These are phyloP conservation scores for Coemansia sp. DNA, from an alignment of 192 early-diverging fungal species.

Conservation along the genomic window DNA sequence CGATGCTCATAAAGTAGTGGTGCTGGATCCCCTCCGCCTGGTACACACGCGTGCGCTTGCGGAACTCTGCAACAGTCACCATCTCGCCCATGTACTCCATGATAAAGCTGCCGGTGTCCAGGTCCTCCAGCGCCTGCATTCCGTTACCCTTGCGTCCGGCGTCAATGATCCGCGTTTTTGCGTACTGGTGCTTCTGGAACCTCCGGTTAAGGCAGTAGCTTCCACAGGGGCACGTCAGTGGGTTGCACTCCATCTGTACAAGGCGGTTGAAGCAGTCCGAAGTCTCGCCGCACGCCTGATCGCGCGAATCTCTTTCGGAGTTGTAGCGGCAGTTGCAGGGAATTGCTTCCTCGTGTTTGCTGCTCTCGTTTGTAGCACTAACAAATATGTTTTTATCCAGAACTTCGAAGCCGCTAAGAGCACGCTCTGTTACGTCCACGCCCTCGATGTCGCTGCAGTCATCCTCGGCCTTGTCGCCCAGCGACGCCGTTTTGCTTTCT, in stretches of 20 bases:
- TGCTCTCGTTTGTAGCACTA: conserved; percentile 34
- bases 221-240: conserved; percentile 84
- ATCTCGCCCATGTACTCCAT: conserved; percentile 99
- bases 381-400: conserved; percentile 51
- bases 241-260: conserved; percentile 89
- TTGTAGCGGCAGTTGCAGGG: conserved; percentile 51
- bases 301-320: conserved; percentile 59
- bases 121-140: conserved; percentile 72
- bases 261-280: conserved; percentile 92
- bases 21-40: conserved; percentile 79
- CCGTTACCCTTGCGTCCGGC: conserved; percentile 95
- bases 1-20: conserved; percentile 98
- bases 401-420: conserved; percentile 29
- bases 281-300: conserved; percentile 83
- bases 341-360: conserved; percentile 46
- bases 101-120: conserved; percentile 80
- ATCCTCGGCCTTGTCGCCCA: conserved; percentile 16
- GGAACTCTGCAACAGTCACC: conserved; percentile 75
- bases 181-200: conserved; percentile 85
- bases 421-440: conserved; percentile 31
- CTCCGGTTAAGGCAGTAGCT: conserved; percentile 87
- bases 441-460: conserved; percentile 15
- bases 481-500: neutral
- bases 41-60: conserved; percentile 82
- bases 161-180: conserved; percentile 81